Evolutionary conservation across 2,329 filamentous ascomycete species (phyloP), one percentile per base, ranked within the genome.

Genomic region (Trichophyton equinum): DNA sequence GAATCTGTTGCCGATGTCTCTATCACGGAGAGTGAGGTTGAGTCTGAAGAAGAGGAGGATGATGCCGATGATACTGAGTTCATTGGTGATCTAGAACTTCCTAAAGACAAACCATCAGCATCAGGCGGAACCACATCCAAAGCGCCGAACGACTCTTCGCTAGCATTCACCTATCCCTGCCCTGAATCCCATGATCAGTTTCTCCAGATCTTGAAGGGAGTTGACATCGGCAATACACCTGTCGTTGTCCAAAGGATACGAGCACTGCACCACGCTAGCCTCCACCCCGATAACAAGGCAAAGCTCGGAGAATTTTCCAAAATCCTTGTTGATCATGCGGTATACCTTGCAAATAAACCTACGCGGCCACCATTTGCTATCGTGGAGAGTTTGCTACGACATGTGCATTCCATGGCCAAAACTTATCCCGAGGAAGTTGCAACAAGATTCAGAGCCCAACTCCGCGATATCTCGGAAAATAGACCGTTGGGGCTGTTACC

Each of bases 361-460:
- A 73, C 68, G 67, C 77, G 68, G 61, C 80, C 84, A 2, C 79
- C 85, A 0, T 88, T 94, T 66, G 72, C 80, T 0, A 79, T 88
- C 1, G 72, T 95, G 15, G 94, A 99, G 73, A 87, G 82, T 59
- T 74, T 96, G 13, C 85, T 92, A 62, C 88, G 94, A 56, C 94
- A 99, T 73, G 80, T 96, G 25, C 95, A 99, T 75, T 97, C 92
- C 1, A 79, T 99, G 60, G 88, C 91, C 2, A 92, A 96, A 71
- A 87, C 84, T 57, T 95, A 91, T 67, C 85, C 92, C 0, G 78
- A 88, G 42, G 85, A 87, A 61, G 88, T 96, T 60, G 85, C 87
- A 25, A 84, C 82, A 62, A 85, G 85, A 8, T 96, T 96, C 73
- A 85, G 91, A 25, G 74, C 80, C n/a, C 85, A 88, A 65, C 79